A percentile compares a stretch with the other conserved stretches of the same genome.
phyloP scores from a whole-genome alignment of 2,329 filamentous ascomycete species.

The Fusarium graminum region DNA sequence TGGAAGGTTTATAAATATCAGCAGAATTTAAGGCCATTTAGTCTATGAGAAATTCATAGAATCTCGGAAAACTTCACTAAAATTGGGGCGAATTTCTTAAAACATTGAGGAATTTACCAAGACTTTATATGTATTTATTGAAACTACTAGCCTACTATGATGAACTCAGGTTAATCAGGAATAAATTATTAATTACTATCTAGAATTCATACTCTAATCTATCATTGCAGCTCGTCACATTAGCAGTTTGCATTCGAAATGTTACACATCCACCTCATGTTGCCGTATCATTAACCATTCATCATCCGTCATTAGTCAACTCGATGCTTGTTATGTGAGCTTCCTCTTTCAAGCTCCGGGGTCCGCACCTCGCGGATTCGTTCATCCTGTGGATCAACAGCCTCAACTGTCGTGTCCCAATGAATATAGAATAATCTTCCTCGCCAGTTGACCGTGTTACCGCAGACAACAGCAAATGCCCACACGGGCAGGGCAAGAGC shows the following conservation, averaged over 20 bases:
- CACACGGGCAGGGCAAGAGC: conserved; percentile 87
- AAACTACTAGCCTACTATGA: too few relatives aligned
- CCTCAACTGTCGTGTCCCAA: conserved; percentile 82
- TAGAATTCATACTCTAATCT: conserved; percentile 22
- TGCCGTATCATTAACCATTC: conserved; percentile 8
- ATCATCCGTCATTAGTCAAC: conserved; percentile 39
- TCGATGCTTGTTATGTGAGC: conserved; percentile 44
- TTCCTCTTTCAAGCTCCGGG: conserved; percentile 46
- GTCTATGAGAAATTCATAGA: too few relatives aligned
- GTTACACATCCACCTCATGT: conserved; percentile 8
- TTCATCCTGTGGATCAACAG: conserved; percentile 45
- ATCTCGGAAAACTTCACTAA: too few relatives aligned
- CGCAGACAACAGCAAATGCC: conserved; percentile 90
- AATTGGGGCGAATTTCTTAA: too few relatives aligned
- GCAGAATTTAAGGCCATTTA: too few relatives aligned
- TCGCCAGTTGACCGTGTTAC: conserved; percentile 88
- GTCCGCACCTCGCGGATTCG: conserved; percentile 30
- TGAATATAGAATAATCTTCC: conserved; percentile 85
- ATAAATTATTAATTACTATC: conserved; percentile 5
- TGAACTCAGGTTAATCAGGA: not conserved
- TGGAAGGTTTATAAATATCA: too few relatives aligned
- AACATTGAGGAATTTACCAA: too few relatives aligned
- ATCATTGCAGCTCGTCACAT: conserved; percentile 10
- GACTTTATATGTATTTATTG: too few relatives aligned
- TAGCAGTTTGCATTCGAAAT: not conserved